phyloP scores from a whole-genome alignment of 306 rosid genomes.

The Pyrus bretschneideri region DNA sequence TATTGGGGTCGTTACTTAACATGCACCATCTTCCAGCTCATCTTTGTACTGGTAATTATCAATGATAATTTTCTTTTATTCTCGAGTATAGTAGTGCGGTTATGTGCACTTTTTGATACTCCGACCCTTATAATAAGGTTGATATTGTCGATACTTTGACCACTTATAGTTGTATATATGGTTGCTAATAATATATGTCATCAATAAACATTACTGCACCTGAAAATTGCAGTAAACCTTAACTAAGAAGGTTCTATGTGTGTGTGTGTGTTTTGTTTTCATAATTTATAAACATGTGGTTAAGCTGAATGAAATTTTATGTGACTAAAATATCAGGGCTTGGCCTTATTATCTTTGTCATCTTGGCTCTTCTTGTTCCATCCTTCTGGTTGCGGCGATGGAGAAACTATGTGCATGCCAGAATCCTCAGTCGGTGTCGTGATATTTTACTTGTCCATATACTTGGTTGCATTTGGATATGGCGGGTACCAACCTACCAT shows the following conservation, averaged over 20 bases:
- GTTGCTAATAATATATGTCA: no score
- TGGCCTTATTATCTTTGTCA: slow-evolving; percentile 10
- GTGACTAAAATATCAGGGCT: slow-evolving; percentile 2
- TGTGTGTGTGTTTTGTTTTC: no score
- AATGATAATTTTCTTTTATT: background rate
- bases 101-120: no score
- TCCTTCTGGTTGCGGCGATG: slow-evolving; percentile 18
- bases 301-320: background rate
- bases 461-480: slow-evolving; percentile 53
- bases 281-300: background rate
- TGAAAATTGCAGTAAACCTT: no score
- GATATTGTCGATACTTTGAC: no score
- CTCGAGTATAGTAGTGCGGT: background rate
- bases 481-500: slow-evolving; percentile 58
- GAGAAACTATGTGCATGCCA: background rate
- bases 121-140: no score
- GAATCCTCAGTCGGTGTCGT: slow-evolving; percentile 18
- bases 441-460: slow-evolving; percentile 52
- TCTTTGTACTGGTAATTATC: slow-evolving; percentile 16
- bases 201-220: no score
- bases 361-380: slow-evolving; percentile 10
- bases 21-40: slow-evolving; percentile 21
- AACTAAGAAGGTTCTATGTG: no score
- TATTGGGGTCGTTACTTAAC: slow-evolving; percentile 32
- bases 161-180: no score